phyloP scores from a whole-genome alignment of 2,329 filamentous ascomycete species.

The Xylaria sp. region DNA sequence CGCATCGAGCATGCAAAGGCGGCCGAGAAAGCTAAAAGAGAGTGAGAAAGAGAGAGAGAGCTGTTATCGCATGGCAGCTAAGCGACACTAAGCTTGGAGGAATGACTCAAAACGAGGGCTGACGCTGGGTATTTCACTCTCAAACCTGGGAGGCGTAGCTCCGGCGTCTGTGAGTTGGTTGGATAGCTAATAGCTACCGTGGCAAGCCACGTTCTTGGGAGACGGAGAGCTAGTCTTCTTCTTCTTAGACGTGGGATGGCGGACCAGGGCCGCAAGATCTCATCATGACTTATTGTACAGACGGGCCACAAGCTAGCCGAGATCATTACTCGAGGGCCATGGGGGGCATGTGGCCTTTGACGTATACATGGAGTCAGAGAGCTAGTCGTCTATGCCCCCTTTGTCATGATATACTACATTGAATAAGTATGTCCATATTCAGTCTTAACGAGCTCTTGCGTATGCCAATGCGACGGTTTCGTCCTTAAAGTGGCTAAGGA shows the following conservation, averaged over 20 bases:
- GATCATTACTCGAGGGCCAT: not conserved
- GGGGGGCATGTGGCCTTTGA: not conserved
- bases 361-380: not conserved
- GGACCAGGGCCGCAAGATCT: not conserved
- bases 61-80: slow-evolving; percentile 6
- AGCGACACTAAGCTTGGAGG: slow-evolving; percentile 10
- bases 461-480: slow-evolving; percentile 7
- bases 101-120: slow-evolving; percentile 23
- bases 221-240: not conserved
- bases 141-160: slow-evolving; percentile 2
- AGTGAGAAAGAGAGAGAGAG: not conserved
- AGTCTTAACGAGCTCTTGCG: not conserved
- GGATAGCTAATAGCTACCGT: not conserved
- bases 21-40: not conserved
- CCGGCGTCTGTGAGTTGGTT: not conserved
- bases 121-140: slow-evolving; percentile 16
- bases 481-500: not conserved
- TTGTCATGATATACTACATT: slow-evolving; percentile 1
- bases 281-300: not conserved
- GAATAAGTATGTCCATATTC: not conserved
- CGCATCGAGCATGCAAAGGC: slow-evolving; percentile 18
- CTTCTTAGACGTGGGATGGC: not conserved
- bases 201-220: slow-evolving; percentile 30
- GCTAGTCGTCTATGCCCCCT: slow-evolving; percentile 1
- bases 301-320: slow-evolving; percentile 5